Evolutionary conservation across 768 basidiomycete species (phyloP), one percentile per base, ranked within the genome.

Genomic region (Serendipita vermifera): DNA sequence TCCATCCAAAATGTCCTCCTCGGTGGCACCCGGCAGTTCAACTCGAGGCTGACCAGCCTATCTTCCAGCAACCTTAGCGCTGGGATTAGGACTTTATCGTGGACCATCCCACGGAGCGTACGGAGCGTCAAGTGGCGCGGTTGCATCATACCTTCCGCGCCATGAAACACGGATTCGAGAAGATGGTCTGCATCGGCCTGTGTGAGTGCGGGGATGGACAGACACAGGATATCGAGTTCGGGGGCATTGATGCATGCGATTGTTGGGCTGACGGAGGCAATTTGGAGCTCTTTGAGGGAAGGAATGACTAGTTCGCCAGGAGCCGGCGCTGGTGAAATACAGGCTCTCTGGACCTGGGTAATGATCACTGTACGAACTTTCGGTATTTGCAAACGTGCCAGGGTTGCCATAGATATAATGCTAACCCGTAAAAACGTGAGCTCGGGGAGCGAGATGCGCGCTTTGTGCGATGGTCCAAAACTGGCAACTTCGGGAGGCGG

Each of bases 161-260:
- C 46, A n/a, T 29, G n/a, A 11, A 51, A 29, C n/a, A 51, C 15
- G n/a, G 20, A 22, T 7, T n/a, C n/a, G 27, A 51, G 20, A 31
- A 51, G 24, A n/a, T 29, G 26, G 46, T 51, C 46, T 22, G 46
- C 46, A 29, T 51, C 46, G 46, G 46, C 17, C n/a, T 29, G 20
- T 29, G 26, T 51, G 22, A 51, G 22, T 2, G 46, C 32, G 17
- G 17, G 46, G 27, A 51, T 51, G 22, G n/a, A 27, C 15, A 51
- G 24, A 3, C 27, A 31, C 2, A 51, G 15, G 7, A 31, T 51
- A 22, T 51, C 46, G 46, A 51, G 20, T 31, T 51, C 32, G 22
- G 46, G 46, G 11, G 46, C 46, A 15, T 15, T 15, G 22, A 51
- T 51, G 7, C 24, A 22, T 9, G 46, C 46, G 7, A 31, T 31